Evolutionary conservation across 768 basidiomycete genomes (phyloP).

Genomic region (Mycena vulgaris): DNA sequence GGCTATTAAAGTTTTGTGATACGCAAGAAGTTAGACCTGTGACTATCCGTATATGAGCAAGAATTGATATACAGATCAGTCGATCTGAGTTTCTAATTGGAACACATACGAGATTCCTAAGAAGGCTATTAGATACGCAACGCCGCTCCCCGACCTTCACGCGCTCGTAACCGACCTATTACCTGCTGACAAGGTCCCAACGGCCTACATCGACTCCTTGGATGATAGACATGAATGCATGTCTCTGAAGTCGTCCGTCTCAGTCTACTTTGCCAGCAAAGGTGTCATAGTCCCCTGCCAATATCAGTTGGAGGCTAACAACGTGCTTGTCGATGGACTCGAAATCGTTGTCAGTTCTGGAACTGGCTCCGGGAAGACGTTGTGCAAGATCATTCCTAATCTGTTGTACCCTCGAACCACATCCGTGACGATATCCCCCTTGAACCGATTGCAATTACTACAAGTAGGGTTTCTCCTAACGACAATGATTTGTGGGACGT

Average conservation of each 20-base stretch:
- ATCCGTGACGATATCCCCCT: conserved; percentile 28
- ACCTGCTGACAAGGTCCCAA: too few species aligned
- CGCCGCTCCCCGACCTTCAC: not conserved
- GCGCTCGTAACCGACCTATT: too few species aligned
- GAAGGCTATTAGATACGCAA: not conserved
- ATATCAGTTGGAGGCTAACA: conserved; percentile 41
- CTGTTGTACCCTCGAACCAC: conserved; percentile 36
- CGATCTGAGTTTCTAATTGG: not conserved
- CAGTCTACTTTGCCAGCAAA: conserved; percentile 24
- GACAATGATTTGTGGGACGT: not conserved
- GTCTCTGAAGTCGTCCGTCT: conserved; percentile 5
- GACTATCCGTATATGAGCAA: too few species aligned
- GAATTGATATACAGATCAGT: too few species aligned
- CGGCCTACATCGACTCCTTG: conserved; percentile 14
- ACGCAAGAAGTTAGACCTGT: too few species aligned
- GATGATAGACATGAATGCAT: not conserved
- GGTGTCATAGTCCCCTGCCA: conserved; percentile 40
- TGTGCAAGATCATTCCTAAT: conserved; percentile 44
- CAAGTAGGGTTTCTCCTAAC: conserved; percentile 25
- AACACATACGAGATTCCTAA: not conserved
- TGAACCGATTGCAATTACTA: conserved; percentile 32
- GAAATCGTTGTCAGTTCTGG: conserved; percentile 44
- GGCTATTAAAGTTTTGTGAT: too few species aligned
- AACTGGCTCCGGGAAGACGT: conserved; percentile 48
- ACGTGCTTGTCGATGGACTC: conserved; percentile 36